Evolutionary conservation across 768 basidiomycete genomes (phyloP), one percentile per base, ranked within the genome.

Genomic region (Brasilioporus rufonigricans): DNA sequence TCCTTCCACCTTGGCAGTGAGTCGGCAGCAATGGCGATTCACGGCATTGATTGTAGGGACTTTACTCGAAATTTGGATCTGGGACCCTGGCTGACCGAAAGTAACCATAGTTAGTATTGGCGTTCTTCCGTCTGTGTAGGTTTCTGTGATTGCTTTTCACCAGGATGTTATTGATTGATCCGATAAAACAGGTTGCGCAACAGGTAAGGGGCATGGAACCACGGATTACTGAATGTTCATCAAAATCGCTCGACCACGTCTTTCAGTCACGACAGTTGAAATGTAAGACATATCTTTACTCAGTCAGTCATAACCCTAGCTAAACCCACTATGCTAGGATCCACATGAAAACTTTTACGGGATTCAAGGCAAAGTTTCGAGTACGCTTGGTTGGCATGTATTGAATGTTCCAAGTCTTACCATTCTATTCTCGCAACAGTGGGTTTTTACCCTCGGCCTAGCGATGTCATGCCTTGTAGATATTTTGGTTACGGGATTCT

Each of bases 401-500:
- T 36, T 2, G 21, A 14, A 50, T 39, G 8, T 27, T 48, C 38
- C 5, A 6, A 4, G 24, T 55, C n/a, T 56, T 35, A 57, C 24
- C 46, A 23, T 49, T 19, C 36, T 36, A 26, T 19, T 45, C n/a
- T 16, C 27, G 35, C 16, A 51, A 36, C 51, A 82, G 80, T 78
- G 77, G 74, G 64, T 78, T 14, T 82, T 83, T 52, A 82, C 81
- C 3, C 68, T 74, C 1, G 82, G 81, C 10, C 70, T 84, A 4
- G 69, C 77, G 0, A 66, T 82, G 13, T 82, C 81, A 4, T 77
- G 76, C 5, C 63, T 73, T 7, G 66, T 83, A 14, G 82, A 84
- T 57, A 61, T 83, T 29, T 63, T 83, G 19, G 77, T 84, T 45
- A 79, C 80, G 6, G 69, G 61, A 3, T 73, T 71, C 41, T 66